Conservation (phyloP, 2,329 filamentous ascomycete genomes). For the Rosellinia necatrix region DNA sequence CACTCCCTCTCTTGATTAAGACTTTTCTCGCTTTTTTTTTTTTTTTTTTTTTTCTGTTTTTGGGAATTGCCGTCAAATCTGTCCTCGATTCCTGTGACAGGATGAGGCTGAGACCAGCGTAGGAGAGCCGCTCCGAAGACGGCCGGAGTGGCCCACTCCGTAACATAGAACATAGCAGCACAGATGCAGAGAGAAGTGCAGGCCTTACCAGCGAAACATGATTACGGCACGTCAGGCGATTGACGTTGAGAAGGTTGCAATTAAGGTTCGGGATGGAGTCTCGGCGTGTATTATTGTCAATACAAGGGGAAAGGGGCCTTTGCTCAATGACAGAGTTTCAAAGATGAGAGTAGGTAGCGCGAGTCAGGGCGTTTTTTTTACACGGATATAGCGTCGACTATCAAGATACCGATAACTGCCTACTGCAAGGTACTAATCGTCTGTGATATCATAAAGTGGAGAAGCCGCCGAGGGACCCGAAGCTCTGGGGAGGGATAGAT, state of each 20-base stretch:
- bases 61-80: too few species aligned
- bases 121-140: too few species aligned
- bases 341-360: conserved; percentile 4
- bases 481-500: conserved; percentile 28
- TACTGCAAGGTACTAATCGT: too few species aligned
- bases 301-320: neutral
- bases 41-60: too few species aligned
- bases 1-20: neutral
- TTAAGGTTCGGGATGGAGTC: conserved; percentile 1
- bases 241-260: conserved; percentile 4
- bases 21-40: neutral
- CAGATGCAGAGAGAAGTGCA: neutral
- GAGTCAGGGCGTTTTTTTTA: too few species aligned
- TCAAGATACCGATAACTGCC: too few species aligned
- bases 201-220: conserved; percentile 41
- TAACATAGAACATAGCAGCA: neutral
- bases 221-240: conserved; percentile 23
- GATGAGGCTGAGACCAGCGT: neutral
- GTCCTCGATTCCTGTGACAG: neutral
- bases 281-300: conserved; percentile 14
- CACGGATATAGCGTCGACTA: too few species aligned
- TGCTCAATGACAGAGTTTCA: neutral
- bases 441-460: conserved; percentile 24
- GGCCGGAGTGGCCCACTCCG: too few species aligned
- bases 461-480: conserved; percentile 16